Conservation (phyloP, 352 stramenopile genomes). For the Phytophthora parvispora region DNA sequence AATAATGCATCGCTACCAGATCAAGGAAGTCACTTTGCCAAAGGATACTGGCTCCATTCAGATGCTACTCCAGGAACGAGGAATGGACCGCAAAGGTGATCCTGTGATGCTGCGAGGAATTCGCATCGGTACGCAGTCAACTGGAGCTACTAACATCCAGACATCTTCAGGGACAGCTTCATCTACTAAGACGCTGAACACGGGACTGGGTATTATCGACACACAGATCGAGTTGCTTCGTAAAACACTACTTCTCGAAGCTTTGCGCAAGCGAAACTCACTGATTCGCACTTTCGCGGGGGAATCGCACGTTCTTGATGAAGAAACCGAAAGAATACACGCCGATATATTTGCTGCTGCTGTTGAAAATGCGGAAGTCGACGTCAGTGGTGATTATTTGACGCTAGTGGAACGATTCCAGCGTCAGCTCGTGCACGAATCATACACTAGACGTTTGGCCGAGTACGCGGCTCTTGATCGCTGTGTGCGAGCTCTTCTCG, state of each 20-base stretch:
- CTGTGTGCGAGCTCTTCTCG: conserved; percentile 67
- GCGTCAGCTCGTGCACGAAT: conserved; percentile 72
- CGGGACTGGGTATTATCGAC: conserved; percentile 68
- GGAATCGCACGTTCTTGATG: conserved; percentile 53
- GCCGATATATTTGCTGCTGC: conserved; percentile 23
- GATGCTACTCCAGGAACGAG: conserved; percentile 47
- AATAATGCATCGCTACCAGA: conserved; percentile 66
- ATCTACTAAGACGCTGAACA: conserved; percentile 43
- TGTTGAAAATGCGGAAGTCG: conserved; percentile 64
- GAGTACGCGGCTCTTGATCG: conserved; percentile 75
- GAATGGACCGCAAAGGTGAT: conserved; percentile 75
- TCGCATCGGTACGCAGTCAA: conserved; percentile 66
- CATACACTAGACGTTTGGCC: conserved; percentile 65
- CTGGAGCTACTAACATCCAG: neutral
- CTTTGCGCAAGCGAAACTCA: conserved; percentile 79
- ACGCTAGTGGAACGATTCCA: conserved; percentile 78
- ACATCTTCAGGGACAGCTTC: neutral
- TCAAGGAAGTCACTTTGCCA: conserved; percentile 64
- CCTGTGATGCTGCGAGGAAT: conserved; percentile 66
- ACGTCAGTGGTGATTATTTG: conserved; percentile 75
- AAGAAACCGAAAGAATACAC: conserved; percentile 40
- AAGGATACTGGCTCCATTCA: conserved; percentile 54
- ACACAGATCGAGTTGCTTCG: conserved; percentile 72
- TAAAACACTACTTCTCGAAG: conserved; percentile 72
- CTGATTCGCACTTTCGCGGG: conserved; percentile 70